Evolutionary conservation across 306 rosid genomes (phyloP), one percentile per base, ranked within the genome.

Genomic region (Pachyrhizus erosus): DNA sequence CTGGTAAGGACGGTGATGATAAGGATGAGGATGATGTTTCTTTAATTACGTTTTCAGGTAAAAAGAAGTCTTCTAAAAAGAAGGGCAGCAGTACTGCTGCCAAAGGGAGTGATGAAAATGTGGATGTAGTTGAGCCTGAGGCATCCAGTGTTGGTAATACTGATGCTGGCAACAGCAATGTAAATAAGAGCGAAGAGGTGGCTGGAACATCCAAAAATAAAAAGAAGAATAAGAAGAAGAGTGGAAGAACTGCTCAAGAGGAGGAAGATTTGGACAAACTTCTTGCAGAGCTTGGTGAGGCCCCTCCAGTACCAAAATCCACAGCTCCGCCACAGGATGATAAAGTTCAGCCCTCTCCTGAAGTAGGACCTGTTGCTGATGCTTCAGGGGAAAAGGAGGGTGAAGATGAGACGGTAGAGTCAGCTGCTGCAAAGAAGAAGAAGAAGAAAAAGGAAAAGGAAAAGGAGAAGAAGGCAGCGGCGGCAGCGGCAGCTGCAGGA

Each of bases 351-450:
- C 90, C 86, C 75, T 76, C 84, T 85, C 85, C 88, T 20, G 97
- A 89, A 87, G 66, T 31, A 1, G 85, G 43, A 80, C 80, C 87
- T 78, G 80, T 77, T 17, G 80, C 77, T 57, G 89, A 82, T 73
- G 92, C 79, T 27, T 77, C 75, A 0, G 93, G 77, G 52, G 97
- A 85, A 70, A 96, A 93, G 82, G 97, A 87, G 75, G 97, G 86
- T 33, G 98, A 93, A 87, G 98, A 90, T 15, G 98, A 93, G 75
- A 90, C 65, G 17, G 86, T 85, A 64, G 98, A 96, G 82, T 86
- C 99, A 40, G 99, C 97, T 83, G 99, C 99, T 4, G 94, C 92
- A 18, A 96, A 92, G 92, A 96, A 96, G 93, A 96, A 92, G 89
- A 96, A 94, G 77, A 96, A 96, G 91, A 96, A 93, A 80, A 91